Base-by-base conservation (phyloP, 108 stramenopile genomes). In the Skeletonema marinoi region DNA sequence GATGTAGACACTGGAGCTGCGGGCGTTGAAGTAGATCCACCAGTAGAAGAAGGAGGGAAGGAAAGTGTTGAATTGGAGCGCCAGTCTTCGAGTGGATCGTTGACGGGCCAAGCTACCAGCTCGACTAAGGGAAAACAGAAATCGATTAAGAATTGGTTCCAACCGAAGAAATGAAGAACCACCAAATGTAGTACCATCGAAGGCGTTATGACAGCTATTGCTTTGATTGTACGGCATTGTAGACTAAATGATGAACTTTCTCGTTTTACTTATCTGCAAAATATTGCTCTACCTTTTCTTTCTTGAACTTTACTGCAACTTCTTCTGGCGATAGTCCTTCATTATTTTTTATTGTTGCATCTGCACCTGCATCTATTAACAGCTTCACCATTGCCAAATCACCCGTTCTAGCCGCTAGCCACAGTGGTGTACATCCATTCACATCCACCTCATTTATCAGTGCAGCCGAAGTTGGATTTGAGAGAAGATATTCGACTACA, bases 331-430 rank as follows among this genome's bases (percentile, higher is more conserved):
- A 61, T 51, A 86, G 58, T 1, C 74, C 82, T 1, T 80, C 78
- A 32, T 54, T 67, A 51, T 83, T 66, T 32, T n/a, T 29, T 11
- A 83, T 80, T 6, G 60, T 68, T 17, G 74, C 60, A 81, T 86
- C 75, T n/a, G 86, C 78, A 4, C 83, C 86, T 14, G 74, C 79
- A 33, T 80, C 66, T 19, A 84, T 29, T 32, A 86, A 33, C 16
- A 80, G 63, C 46, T 66, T 39, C 21, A 73, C 66, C 75, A 84
- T 73, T 17, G 59, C 14, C 6, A 78, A 31, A 59, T 81, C 79
- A 35, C 86, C 86, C 9, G 86, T 81, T 42, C 86, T 50, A 42
- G 83, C 70, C n/a, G 83, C 82, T 4, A 86, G 78, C 86, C 82
- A 86, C 12, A 86, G 58, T 11, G 86, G 75, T 61, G 86, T 84